phyloP scores from a whole-genome alignment of 2,329 filamentous ascomycete genomes.

The Balansia obtecta region DNA sequence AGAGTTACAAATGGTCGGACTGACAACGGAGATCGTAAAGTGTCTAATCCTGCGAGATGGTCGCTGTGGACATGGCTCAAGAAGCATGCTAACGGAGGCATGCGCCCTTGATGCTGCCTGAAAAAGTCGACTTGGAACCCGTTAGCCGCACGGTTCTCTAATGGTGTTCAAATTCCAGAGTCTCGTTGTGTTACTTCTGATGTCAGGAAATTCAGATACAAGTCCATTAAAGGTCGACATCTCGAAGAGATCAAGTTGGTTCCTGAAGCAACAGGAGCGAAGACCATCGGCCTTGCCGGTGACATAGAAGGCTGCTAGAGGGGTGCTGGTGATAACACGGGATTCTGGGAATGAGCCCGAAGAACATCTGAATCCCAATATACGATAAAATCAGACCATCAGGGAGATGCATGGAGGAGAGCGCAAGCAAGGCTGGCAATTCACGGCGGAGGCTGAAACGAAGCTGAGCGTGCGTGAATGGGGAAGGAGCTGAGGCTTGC shows the following conservation, averaged over 20 bases:
- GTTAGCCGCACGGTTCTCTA: too few species aligned
- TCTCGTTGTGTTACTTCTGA: slow-evolving; percentile 40
- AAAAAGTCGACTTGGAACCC: slow-evolving; percentile 66
- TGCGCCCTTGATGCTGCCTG: slow-evolving; percentile 37
- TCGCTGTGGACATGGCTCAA: slow-evolving; percentile 89
- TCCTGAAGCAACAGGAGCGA: neutral
- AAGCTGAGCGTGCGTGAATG: too few species aligned
- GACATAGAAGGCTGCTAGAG: neutral
- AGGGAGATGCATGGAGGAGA: too few species aligned
- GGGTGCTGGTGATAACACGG: neutral
- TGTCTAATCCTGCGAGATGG: slow-evolving; percentile 71
- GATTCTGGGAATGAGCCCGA: too few species aligned
- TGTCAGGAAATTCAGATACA: slow-evolving; percentile 65
- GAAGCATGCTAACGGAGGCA: slow-evolving; percentile 68
- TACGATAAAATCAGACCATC: too few species aligned
- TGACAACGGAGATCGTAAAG: slow-evolving; percentile 61
- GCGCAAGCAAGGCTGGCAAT: too few species aligned
- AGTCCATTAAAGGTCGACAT: slow-evolving; percentile 74
- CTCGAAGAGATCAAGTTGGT: neutral
- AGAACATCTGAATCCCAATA: too few species aligned
- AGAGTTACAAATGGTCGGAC: neutral
- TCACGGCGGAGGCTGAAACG: too few species aligned
- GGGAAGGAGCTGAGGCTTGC: too few species aligned
- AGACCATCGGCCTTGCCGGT: neutral
- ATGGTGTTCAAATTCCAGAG: too few species aligned